Evolutionary conservation across 1,284 basidiomycete species (phyloP).

Genomic region (Cutaneotrichosporon cavernicola): DNA sequence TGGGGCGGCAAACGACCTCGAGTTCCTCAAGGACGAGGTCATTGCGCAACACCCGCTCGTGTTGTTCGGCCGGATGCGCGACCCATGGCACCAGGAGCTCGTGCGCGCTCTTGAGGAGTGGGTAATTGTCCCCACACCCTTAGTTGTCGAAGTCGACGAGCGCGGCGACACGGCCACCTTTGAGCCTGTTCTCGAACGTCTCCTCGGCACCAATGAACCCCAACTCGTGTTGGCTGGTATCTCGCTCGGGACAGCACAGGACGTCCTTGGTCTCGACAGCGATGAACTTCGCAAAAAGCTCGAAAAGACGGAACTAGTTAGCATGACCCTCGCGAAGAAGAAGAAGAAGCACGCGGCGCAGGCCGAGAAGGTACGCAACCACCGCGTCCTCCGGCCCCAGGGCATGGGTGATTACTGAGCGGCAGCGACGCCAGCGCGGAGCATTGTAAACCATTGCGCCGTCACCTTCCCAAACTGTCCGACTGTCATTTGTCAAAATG

Average conservation of each 20-base stretch:
- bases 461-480: too few species aligned
- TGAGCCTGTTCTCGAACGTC: conserved; percentile 58
- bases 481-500: too few species aligned
- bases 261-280: conserved; percentile 59
- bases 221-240: conserved; percentile 69
- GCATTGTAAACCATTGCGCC: too few species aligned
- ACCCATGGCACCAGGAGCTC: conserved; percentile 60
- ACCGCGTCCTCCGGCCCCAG: conserved; percentile 16
- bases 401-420: conserved; percentile 8
- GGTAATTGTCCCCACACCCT: conserved; percentile 65
- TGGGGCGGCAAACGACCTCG: conserved; percentile 56
- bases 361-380: conserved; percentile 12
- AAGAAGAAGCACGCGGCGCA: conserved; percentile 1
- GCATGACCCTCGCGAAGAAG: conserved; percentile 55
- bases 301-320: conserved; percentile 60
- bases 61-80: conserved; percentile 69
- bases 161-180: conserved; percentile 59
- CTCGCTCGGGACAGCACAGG: conserved; percentile 60
- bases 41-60: conserved; percentile 75
- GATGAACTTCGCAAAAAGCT: conserved; percentile 59
- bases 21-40: conserved; percentile 53
- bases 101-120: conserved; percentile 63
- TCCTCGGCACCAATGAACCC: conserved; percentile 62
- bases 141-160: conserved; percentile 72
- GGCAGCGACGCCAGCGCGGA: not conserved